Conservation (phyloP, 257 asterid species). For the Linderniella brevidens region DNA sequence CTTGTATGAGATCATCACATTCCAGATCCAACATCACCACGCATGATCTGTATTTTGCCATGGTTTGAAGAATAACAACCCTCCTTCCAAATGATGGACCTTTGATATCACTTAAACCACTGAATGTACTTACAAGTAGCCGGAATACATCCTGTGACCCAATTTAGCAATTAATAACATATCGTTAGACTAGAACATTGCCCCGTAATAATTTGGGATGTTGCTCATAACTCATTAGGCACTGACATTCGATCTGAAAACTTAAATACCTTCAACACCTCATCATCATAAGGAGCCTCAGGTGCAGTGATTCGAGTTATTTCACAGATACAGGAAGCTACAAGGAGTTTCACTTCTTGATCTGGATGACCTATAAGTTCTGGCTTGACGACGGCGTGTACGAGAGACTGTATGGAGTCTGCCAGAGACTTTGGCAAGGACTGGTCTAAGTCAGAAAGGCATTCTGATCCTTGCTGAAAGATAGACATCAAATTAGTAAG, state of each 20-base stretch:
- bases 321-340: conserved; percentile 92
- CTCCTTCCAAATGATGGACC: conserved; percentile 82
- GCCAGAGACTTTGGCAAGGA: conserved; percentile 58
- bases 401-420: conserved; percentile 74
- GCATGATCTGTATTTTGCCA: conserved; percentile 91
- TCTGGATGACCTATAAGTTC: conserved; percentile 91
- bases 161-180: conserved; percentile 10
- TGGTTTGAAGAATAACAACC: conserved; percentile 81
- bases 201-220: too few species aligned
- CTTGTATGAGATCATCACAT: conserved; percentile 80
- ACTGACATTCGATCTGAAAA: background rate
- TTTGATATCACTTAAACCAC: conserved; percentile 61
- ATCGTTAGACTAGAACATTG: too few species aligned
- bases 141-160: conserved; percentile 66
- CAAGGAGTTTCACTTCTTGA: conserved; percentile 77
- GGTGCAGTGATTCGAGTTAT: conserved; percentile 98
- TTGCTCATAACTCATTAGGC: too few species aligned
- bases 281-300: conserved; percentile 83
- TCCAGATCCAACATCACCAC: conserved; percentile 98
- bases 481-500: conserved; percentile 9
- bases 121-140: conserved; percentile 81
- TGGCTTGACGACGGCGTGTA: conserved; percentile 61
- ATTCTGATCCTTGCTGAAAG: conserved; percentile 79
- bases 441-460: conserved; percentile 88
- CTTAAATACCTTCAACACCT: conserved; percentile 54